These are phyloP conservation scores for Yarrowia yakushimensis DNA, from an alignment of 805 yeast genomes.

Conservation along the genomic window DNA sequence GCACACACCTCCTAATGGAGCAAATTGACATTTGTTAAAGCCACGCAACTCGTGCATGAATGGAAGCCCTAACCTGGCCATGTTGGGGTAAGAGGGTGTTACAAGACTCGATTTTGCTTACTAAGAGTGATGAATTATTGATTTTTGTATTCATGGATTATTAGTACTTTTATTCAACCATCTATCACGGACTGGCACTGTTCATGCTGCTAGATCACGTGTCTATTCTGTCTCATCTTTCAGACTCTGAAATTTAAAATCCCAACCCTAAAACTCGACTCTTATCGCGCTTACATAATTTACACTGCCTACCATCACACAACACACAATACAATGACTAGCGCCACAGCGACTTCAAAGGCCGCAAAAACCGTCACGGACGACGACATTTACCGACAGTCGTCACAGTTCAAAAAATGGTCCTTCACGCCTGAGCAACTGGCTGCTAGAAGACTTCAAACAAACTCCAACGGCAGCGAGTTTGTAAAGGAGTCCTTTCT, in stretches of 20 bases:
- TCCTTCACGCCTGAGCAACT: constrained; percentile 66
- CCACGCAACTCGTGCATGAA: constrained; percentile 3
- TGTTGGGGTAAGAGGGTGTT: not conserved
- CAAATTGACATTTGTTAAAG: not conserved
- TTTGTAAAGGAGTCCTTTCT: constrained; percentile 33
- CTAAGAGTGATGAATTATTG: no score
- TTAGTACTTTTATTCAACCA: no score
- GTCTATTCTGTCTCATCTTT: no score
- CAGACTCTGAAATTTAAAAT: not conserved
- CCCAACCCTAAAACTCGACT: no score
- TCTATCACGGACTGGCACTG: no score
- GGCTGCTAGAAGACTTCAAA: constrained; percentile 45
- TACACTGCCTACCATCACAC: not conserved
- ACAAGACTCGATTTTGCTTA: constrained; percentile 27
- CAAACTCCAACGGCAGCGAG: constrained; percentile 52
- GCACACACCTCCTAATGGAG: not conserved
- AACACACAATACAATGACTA: not conserved
- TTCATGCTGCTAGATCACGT: not conserved
- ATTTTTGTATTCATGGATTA: no score
- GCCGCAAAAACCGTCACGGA: constrained; percentile 45
- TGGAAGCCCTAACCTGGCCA: constrained; percentile 14
- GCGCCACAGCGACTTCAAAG: not conserved
- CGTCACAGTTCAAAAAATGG: constrained; percentile 84
- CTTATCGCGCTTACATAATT: not conserved
- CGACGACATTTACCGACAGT: constrained; percentile 84